Evolutionary conservation across 2,329 filamentous ascomycete genomes (phyloP), one percentile per base, ranked within the genome.

Genomic region (Aspergillus glaucus): DNA sequence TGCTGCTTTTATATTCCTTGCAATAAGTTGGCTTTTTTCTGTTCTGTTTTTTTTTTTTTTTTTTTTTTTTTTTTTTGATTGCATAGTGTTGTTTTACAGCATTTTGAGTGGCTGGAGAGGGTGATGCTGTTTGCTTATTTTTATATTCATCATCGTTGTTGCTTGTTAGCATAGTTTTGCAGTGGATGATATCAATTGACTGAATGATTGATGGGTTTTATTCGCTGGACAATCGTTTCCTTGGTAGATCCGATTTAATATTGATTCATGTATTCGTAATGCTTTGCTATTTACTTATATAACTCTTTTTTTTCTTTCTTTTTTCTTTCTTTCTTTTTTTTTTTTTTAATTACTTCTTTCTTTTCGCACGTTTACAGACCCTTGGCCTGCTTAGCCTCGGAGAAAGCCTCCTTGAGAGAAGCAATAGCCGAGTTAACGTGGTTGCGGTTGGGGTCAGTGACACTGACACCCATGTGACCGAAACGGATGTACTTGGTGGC

Each of bases 391-490:
- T 89, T 88, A 48, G 82, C 85, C 70, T 95, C 91, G 1, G 75
- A 67, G 54, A 97, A 73, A 7, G 85, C 83, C 48, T 84, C 81
- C 73, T 86, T 84, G 58, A 98, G 71, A 41, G 88, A 87, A 58
- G 83, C 76, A 53, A 97, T 77, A 1, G 92, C 93, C 62, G 86
- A 87, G 55, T 94, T 87, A 60, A 97, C 82, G 66, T 98, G 89
- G 46, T 79, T 79, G 54, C 91, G 80, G 54, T 81, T 81, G 24
- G 88, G 80, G 64, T 96, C 88, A 62, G 85, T 88, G 58, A 91
- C 86, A 65, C 87, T 93, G 54, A 97, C 88, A 59, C 93, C 93
- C 93, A 98, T 98, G 70, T 97, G 93, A 40, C 93, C 93, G 63
- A 98, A 93, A 24, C 93, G 84, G 59, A 98, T 87, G 69, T 98